Conservation (phyloP, 2,329 filamentous ascomycete species). For the Mollisiaceae sp. region DNA sequence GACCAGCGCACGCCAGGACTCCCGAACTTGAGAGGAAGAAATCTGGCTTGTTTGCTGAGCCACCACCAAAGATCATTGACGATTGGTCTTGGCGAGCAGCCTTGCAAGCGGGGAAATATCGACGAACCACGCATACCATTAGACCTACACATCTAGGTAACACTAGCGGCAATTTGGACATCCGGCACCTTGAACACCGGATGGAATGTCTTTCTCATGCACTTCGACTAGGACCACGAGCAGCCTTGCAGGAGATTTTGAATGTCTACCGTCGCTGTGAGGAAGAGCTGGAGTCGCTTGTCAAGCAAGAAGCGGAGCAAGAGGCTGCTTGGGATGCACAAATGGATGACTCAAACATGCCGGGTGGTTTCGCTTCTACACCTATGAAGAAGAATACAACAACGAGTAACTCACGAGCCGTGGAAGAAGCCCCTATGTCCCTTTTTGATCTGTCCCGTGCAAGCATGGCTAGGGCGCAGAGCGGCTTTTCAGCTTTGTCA, state of each 20-base stretch:
- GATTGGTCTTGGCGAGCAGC: constrained; percentile 81
- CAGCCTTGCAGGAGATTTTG: constrained; percentile 75
- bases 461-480: constrained; percentile 62
- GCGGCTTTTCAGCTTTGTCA: constrained; percentile 60
- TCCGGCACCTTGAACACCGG: constrained; percentile 78
- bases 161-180: constrained; percentile 61
- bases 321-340: constrained; percentile 74
- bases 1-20: constrained; percentile 35
- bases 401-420: constrained; percentile 44
- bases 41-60: constrained; percentile 35
- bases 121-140: constrained; percentile 57
- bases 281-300: constrained; percentile 71
- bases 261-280: constrained; percentile 78
- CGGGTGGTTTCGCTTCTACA: constrained; percentile 55
- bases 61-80: constrained; percentile 49
- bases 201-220: constrained; percentile 81
- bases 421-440: constrained; percentile 66
- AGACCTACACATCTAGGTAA: constrained; percentile 65
- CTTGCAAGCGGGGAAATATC: constrained; percentile 77
- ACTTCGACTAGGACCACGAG: constrained; percentile 72
- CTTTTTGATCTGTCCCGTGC: constrained; percentile 68
- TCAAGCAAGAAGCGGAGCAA: constrained; percentile 68
- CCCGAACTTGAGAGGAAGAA: constrained; percentile 30
- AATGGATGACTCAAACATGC: constrained; percentile 66
- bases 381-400: constrained; percentile 44